A percentile compares a stretch with the other conserved stretches of the same genome.
Evolutionary conservation across 305 asterid genomes (phyloP).

Genomic region (Lippia alba): DNA sequence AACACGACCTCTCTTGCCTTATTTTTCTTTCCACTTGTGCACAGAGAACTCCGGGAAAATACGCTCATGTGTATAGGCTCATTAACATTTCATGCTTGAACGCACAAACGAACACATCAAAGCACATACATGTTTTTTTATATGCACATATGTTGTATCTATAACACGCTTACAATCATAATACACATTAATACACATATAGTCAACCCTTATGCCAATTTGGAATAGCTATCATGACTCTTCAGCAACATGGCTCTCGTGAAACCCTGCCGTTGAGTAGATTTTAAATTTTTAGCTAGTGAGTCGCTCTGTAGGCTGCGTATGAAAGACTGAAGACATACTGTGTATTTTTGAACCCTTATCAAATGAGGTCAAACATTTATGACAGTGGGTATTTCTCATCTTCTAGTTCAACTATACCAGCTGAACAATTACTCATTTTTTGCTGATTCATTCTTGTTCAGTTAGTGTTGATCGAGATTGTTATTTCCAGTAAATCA

Average conservation of each 20-base stretch:
- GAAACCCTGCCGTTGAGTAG: neutral
- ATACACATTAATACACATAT: neutral
- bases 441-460: no score
- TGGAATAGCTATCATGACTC: neutral
- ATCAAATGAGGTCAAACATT: slow-evolving; percentile 9
- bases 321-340: neutral
- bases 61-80: neutral
- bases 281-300: neutral
- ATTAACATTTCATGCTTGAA: neutral
- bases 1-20: slow-evolving; percentile 1
- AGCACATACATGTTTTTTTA: neutral
- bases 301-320: neutral
- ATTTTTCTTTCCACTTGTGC: neutral
- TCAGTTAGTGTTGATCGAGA: no score
- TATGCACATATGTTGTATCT: neutral
- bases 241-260: neutral
- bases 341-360: neutral
- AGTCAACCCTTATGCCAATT: neutral
- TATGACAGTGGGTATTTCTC: neutral
- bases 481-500: no score
- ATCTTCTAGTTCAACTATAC: neutral
- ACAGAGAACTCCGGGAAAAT: no score
- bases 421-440: no score
- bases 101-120: neutral
- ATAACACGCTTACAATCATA: neutral